phyloP scores from a whole-genome alignment of 768 basidiomycete genomes.

The Aureoboletus auriporus region DNA sequence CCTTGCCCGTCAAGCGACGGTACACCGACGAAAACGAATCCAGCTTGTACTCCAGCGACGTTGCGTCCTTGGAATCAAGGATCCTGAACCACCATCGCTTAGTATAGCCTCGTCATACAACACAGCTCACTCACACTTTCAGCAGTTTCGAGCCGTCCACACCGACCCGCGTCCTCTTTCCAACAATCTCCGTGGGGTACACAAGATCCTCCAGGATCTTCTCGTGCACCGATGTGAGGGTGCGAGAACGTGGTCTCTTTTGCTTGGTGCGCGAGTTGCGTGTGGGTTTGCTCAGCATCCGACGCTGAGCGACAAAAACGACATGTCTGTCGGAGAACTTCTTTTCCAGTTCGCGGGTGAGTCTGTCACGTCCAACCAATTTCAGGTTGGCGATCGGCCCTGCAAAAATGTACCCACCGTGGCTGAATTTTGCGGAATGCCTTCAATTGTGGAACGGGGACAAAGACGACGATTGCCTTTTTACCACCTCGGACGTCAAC shows the following conservation, averaged over 20 bases:
- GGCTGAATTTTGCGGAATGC: slow-evolving; percentile 98
- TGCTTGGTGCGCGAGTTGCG: slow-evolving; percentile 90
- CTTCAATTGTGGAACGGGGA: slow-evolving; percentile 95
- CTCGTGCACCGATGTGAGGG: slow-evolving; percentile 96
- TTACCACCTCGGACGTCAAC: slow-evolving; percentile 99
- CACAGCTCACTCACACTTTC: slow-evolving; percentile 78
- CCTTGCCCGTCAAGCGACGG: slow-evolving; percentile 93
- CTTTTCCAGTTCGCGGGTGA: slow-evolving; percentile 99
- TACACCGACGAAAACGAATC: slow-evolving; percentile 99
- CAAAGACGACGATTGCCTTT: slow-evolving; percentile 98
- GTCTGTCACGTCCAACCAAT: slow-evolving; percentile 43
- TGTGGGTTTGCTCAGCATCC: slow-evolving; percentile 96
- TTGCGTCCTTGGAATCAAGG: slow-evolving; percentile 97
- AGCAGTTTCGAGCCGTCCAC: slow-evolving; percentile 93
- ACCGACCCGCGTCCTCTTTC: slow-evolving; percentile 92
- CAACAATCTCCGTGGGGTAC: slow-evolving; percentile 97
- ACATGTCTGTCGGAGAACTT: slow-evolving; percentile 99
- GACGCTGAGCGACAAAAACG: slow-evolving; percentile 97
- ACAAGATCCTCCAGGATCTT: slow-evolving; percentile 99
- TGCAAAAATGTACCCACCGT: slow-evolving; percentile 48
- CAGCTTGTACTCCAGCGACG: slow-evolving; percentile 98
- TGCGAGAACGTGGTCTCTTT: slow-evolving; percentile 95
- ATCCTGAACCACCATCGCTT: slow-evolving; percentile 48
- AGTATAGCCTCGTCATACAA: slow-evolving; percentile 14
- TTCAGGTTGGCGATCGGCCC: slow-evolving; percentile 5